phyloP scores from a whole-genome alignment of 2,329 filamentous ascomycete species.

The Ophiostoma sp. region DNA sequence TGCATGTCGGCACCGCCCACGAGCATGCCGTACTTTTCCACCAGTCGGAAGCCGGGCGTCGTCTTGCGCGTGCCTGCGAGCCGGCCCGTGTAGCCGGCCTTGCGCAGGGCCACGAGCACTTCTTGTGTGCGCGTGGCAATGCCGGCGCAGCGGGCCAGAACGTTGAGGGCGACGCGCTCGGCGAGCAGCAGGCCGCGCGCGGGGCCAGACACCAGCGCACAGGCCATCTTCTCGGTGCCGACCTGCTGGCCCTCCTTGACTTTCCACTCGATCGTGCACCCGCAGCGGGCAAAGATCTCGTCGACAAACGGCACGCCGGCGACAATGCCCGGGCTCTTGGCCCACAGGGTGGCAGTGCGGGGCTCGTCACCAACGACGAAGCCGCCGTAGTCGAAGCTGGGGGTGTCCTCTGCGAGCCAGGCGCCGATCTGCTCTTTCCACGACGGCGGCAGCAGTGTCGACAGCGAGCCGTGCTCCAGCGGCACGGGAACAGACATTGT shows the following conservation, averaged over 20 bases:
- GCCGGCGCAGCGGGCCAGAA: slow-evolving; percentile 83
- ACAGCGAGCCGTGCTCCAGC: slow-evolving; percentile 39
- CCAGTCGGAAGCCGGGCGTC: slow-evolving; percentile 87
- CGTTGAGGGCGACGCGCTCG: slow-evolving; percentile 88
- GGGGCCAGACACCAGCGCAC: slow-evolving; percentile 81
- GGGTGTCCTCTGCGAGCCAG: slow-evolving; percentile 95
- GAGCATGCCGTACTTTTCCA: slow-evolving; percentile 98
- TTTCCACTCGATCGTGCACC: slow-evolving; percentile 89
- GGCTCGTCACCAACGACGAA: slow-evolving; percentile 79
- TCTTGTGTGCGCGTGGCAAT: slow-evolving; percentile 66
- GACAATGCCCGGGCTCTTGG: slow-evolving; percentile 70
- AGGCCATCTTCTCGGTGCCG: slow-evolving; percentile 43
- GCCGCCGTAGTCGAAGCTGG: slow-evolving; percentile 93
- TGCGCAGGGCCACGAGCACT: slow-evolving; percentile 52
- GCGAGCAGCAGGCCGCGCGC: slow-evolving; percentile 77
- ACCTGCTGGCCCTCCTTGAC: slow-evolving; percentile 68
- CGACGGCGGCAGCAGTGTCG: slow-evolving; percentile 73
- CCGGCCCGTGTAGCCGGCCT: slow-evolving; percentile 70
- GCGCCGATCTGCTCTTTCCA: slow-evolving; percentile 75
- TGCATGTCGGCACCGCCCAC: slow-evolving; percentile 90
- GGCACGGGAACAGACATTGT: slow-evolving; percentile 20
- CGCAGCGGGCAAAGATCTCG: slow-evolving; percentile 84
- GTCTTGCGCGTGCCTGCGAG: slow-evolving; percentile 97
- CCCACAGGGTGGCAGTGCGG: slow-evolving; percentile 61
- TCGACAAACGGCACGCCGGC: slow-evolving; percentile 93